Conservation (phyloP, 2,329 filamentous ascomycete species). For the Verticillium dahliae region DNA sequence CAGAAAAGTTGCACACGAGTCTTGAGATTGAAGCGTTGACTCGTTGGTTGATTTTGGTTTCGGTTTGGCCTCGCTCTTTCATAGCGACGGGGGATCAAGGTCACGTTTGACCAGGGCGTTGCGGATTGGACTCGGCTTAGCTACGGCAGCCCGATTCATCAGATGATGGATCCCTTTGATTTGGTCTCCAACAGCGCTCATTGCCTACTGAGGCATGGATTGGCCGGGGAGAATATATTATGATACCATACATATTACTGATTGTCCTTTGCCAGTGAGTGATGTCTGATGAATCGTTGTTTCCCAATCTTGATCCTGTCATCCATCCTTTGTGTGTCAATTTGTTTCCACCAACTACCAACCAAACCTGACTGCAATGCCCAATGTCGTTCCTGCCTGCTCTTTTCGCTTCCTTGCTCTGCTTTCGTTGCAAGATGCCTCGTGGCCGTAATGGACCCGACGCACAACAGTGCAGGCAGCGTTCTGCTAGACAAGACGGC, state of each 20-base stretch:
- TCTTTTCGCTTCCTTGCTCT: too few species aligned
- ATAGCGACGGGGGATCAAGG: background rate
- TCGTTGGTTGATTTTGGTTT: conserved; percentile 1
- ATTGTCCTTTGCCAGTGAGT: background rate
- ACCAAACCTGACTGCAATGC: too few species aligned
- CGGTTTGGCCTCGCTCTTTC: background rate
- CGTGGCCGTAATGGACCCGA: too few species aligned
- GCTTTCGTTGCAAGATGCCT: too few species aligned
- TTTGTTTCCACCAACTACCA: too few species aligned
- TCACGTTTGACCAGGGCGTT: background rate
- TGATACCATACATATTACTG: background rate
- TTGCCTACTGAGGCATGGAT: background rate
- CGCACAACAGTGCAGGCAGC: too few species aligned
- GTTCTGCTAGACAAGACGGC: too few species aligned
- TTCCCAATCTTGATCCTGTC: too few species aligned
- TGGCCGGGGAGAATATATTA: background rate
- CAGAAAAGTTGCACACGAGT: conserved; percentile 9
- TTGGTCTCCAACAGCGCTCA: background rate
- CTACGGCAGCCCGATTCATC: background rate
- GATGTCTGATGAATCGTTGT: background rate
- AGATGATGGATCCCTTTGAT: background rate
- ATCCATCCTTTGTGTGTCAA: too few species aligned
- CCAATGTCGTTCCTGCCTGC: too few species aligned
- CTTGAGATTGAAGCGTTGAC: conserved; percentile 11
- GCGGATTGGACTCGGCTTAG: background rate